A percentile compares a stretch with the other conserved stretches of the same genome.
These are phyloP conservation scores for Conticribra guillardii DNA, from an alignment of 108 stramenopile genomes.

Conservation along the genomic window DNA sequence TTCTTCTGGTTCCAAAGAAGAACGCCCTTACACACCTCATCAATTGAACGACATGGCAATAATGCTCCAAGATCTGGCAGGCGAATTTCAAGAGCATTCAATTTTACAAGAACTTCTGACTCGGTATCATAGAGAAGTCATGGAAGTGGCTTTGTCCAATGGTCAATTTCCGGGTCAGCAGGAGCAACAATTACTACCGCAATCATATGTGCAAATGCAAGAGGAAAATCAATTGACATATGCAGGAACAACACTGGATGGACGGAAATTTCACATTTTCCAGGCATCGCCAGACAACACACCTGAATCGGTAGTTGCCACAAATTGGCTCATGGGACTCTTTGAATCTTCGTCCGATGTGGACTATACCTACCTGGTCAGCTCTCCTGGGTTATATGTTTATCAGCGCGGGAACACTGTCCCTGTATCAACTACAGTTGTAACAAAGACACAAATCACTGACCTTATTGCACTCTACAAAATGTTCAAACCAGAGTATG, in stretches of 20 bases:
- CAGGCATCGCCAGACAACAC: conserved; percentile 14
- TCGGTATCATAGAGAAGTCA: conserved; percentile 16
- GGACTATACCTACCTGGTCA: conserved; percentile 3
- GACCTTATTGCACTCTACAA: conserved; percentile 16
- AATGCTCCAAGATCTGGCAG: conserved; percentile 10
- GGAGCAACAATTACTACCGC: neutral
- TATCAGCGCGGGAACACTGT: conserved; percentile 8
- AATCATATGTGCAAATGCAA: neutral
- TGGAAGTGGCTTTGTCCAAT: conserved; percentile 2
- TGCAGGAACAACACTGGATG: neutral
- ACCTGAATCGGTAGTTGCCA: conserved; percentile 15
- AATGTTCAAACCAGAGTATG: conserved; percentile 19
- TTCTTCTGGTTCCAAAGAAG: neutral
- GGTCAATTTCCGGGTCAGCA: neutral
- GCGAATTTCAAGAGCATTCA: conserved; percentile 2
- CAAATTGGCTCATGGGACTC: conserved; percentile 31
- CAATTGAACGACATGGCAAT: conserved; percentile 15
- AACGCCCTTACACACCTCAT: neutral
- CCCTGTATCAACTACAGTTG: conserved; percentile 15
- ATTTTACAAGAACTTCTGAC: neutral
- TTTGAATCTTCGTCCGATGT: conserved; percentile 4
- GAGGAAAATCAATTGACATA: neutral
- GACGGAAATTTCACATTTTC: conserved; percentile 18
- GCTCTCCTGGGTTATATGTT: conserved; percentile 5
- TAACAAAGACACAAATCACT: conserved; percentile 15